These are phyloP conservation scores for Septoria linicola DNA, from an alignment of 2,329 filamentous ascomycete species.

Conservation along the genomic window DNA sequence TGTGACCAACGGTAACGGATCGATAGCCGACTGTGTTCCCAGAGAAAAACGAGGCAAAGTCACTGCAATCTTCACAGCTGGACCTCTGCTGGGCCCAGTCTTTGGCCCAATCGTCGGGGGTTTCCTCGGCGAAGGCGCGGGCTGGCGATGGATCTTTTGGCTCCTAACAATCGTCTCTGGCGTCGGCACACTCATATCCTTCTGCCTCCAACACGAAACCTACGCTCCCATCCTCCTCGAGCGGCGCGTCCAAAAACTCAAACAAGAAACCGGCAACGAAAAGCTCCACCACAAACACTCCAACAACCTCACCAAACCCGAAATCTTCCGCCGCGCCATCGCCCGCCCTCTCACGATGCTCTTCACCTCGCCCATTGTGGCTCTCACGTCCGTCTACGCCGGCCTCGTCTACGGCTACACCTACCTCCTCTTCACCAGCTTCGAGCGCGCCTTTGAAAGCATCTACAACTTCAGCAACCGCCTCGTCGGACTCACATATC, in stretches of 20 bases:
- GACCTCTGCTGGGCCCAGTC: slow-evolving; percentile 37
- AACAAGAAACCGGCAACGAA: slow-evolving; percentile 51
- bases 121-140: slow-evolving; percentile 48
- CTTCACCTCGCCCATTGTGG: too few relatives aligned
- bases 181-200: slow-evolving; percentile 33
- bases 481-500: too few relatives aligned
- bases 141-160: slow-evolving; percentile 68
- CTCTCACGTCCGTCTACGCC: too few relatives aligned
- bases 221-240: slow-evolving; percentile 50
- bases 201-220: slow-evolving; percentile 47
- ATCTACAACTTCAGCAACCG: too few relatives aligned
- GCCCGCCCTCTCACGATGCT: too few relatives aligned
- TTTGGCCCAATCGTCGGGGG: slow-evolving; percentile 52
- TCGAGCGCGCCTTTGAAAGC: too few relatives aligned
- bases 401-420: too few relatives aligned
- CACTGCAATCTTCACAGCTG: slow-evolving; percentile 22
- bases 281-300: too few relatives aligned
- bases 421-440: too few relatives aligned
- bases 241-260: slow-evolving; percentile 45
- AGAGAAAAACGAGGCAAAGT: slow-evolving; percentile 17
- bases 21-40: slow-evolving; percentile 15
- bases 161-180: slow-evolving; percentile 40
- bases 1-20: slow-evolving; percentile 12
- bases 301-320: too few relatives aligned
- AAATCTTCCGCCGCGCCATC: too few relatives aligned